phyloP scores from a whole-genome alignment of 2,329 filamentous ascomycete genomes.

The Sporothrix globosa region DNA sequence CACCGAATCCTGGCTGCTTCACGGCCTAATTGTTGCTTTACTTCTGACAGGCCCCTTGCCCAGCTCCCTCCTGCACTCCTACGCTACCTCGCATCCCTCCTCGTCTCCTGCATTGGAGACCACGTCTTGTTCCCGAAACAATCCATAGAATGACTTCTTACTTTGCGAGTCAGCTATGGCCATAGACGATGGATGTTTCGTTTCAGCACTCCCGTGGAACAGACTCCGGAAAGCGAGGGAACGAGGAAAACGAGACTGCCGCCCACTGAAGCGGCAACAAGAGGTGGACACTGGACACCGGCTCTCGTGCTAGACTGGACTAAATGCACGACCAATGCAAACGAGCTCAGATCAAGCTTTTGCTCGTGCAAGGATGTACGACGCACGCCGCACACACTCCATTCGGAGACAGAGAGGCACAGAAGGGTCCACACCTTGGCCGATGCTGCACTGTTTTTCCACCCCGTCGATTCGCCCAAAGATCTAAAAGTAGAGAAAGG shows the following conservation, averaged over 20 bases:
- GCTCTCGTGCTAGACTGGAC: background rate
- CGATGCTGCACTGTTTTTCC: background rate
- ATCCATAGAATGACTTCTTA: background rate
- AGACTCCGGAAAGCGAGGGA: background rate
- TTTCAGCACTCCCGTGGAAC: background rate
- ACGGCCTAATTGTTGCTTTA: background rate
- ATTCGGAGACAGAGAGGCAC: background rate
- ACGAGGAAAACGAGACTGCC: background rate
- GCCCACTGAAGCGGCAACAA: background rate
- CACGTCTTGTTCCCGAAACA: background rate
- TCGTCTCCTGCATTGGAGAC: constrained; percentile 1
- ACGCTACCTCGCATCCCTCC: background rate
- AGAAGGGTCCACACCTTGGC: too few species aligned
- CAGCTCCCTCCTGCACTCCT: background rate
- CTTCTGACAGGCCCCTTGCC: background rate
- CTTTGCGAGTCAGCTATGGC: background rate
- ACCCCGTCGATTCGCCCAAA: background rate
- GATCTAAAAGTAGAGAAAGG: background rate
- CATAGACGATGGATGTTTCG: background rate
- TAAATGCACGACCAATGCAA: background rate
- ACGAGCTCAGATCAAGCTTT: constrained; percentile 11
- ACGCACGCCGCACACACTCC: too few species aligned
- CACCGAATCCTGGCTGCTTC: background rate
- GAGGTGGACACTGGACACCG: background rate
- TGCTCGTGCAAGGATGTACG: constrained; percentile 22